Evolutionary conservation across 2,329 filamentous ascomycete genomes (phyloP).

Genomic region (Trichophyton simii): DNA sequence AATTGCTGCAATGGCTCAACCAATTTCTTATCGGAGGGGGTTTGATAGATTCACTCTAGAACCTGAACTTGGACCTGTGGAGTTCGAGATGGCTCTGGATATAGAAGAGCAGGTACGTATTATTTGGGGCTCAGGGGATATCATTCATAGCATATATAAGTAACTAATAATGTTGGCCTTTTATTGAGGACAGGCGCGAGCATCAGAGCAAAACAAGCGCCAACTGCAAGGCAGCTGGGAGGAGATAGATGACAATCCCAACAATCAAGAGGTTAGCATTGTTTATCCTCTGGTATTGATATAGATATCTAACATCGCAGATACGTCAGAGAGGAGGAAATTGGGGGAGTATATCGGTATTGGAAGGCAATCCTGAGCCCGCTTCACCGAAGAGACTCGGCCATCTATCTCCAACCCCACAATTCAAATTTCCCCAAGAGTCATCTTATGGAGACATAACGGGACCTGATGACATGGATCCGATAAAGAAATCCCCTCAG

Average conservation of each 20-base stretch:
- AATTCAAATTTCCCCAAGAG: neutral
- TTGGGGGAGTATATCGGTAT: neutral
- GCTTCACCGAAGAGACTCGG: neutral
- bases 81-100: conserved; percentile 13
- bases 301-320: neutral
- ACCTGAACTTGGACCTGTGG: conserved; percentile 7
- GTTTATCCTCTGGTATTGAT: neutral
- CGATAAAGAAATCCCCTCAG: neutral
- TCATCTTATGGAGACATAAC: neutral
- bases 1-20: neutral
- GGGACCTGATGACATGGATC: neutral
- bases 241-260: neutral
- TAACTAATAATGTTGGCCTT: neutral
- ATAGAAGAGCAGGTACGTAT: conserved; percentile 9
- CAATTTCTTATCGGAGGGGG: neutral
- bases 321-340: neutral
- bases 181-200: neutral
- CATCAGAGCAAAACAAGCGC: neutral
- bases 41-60: neutral
- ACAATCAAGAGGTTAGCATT: neutral
- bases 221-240: neutral
- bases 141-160: neutral
- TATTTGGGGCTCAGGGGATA: no score
- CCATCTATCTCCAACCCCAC: neutral
- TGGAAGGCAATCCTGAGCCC: neutral